phyloP scores from a whole-genome alignment of 116 monocot genomes.

The Phalaenopsis hybrid region DNA sequence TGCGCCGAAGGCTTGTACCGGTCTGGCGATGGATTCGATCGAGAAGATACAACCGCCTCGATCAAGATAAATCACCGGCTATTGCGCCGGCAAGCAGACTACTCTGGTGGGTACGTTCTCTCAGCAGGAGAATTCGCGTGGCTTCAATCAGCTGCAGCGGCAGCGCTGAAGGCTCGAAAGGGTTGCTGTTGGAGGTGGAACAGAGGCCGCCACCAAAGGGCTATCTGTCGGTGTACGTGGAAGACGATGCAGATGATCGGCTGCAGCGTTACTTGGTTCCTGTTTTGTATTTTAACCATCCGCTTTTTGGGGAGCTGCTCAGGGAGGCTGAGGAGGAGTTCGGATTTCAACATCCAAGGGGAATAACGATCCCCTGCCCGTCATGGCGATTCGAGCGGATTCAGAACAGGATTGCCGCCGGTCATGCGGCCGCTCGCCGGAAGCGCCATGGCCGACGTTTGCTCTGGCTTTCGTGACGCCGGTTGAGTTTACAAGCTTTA shows the following conservation, averaged over 20 bases:
- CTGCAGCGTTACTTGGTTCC: constrained; percentile 7
- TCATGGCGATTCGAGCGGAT: constrained; percentile 3
- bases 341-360: constrained; percentile 7
- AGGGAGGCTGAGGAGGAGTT: constrained; percentile 14
- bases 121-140: not conserved
- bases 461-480: not conserved
- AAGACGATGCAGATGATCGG: not conserved
- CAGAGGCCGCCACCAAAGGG: constrained; percentile 6
- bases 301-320: constrained; percentile 9
- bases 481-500: too few species aligned
- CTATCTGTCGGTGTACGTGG: constrained; percentile 8
- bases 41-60: not conserved
- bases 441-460: not conserved
- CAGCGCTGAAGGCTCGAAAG: not conserved
- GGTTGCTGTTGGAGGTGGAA: not conserved
- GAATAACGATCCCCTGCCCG: constrained; percentile 10
- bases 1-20: not conserved
- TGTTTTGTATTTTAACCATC: constrained; percentile 11
- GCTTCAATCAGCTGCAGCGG: not conserved
- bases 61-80: not conserved
- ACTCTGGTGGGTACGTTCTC: not conserved
- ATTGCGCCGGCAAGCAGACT: not conserved
- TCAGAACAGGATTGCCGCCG: constrained; percentile 6
- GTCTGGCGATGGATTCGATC: not conserved
- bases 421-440: not conserved